These are phyloP conservation scores for Eragrostis tef DNA, from an alignment of 202 grass and related monocot species.

Conservation along the genomic window DNA sequence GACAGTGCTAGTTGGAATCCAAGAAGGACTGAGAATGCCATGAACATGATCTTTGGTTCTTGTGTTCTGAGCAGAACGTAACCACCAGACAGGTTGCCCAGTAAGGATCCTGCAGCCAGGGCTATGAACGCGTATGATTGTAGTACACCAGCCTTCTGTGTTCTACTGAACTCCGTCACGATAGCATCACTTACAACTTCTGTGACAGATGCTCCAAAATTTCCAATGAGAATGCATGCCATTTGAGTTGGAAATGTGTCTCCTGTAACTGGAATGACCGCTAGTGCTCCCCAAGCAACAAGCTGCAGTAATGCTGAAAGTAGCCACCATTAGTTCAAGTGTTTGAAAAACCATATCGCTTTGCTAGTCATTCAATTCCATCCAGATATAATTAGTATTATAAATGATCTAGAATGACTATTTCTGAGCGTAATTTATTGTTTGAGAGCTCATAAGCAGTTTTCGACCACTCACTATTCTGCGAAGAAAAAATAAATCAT, in stretches of 20 bases:
- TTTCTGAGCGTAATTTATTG: neutral
- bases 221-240: constrained; percentile 83
- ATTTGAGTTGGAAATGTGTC: constrained; percentile 69
- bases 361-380: neutral
- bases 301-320: constrained; percentile 76
- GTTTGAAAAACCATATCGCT: neutral
- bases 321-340: constrained; percentile 26
- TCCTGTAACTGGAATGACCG: constrained; percentile 51
- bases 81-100: constrained; percentile 81
- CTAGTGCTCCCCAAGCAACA: constrained; percentile 80
- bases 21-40: constrained; percentile 72
- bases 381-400: neutral
- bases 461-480: neutral
- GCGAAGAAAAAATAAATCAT: neutral
- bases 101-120: constrained; percentile 69
- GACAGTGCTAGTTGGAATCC: constrained; percentile 71
- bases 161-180: constrained; percentile 74
- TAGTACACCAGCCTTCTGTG: constrained; percentile 66
- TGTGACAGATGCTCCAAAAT: constrained; percentile 78
- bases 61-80: constrained; percentile 64
- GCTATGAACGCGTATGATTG: constrained; percentile 86
- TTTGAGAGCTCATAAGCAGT: neutral
- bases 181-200: constrained; percentile 93
- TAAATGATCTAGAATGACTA: neutral
- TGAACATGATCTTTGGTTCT: constrained; percentile 84